phyloP scores from a whole-genome alignment of 2,329 filamentous ascomycete genomes.

The Aspergillaceae sp. region DNA sequence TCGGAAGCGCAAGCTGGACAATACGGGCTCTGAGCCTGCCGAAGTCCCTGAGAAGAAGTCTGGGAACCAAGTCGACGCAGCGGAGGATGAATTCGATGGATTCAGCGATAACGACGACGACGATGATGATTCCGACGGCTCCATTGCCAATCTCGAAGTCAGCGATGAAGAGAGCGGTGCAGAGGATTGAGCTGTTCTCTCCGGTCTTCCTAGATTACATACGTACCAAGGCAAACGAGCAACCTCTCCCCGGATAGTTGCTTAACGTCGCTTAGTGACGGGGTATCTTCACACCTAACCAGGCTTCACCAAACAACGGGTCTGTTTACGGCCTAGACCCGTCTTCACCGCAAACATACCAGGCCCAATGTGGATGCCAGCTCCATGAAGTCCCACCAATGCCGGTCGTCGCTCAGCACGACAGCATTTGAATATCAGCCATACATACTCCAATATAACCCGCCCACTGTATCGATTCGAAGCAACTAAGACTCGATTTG shows the following conservation, averaged over 20 bases:
- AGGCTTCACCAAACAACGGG: too few species aligned
- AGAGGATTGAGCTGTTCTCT: slow-evolving; percentile 24
- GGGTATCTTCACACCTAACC: too few species aligned
- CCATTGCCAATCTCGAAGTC: slow-evolving; percentile 36
- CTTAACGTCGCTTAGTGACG: too few species aligned
- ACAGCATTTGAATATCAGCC: too few species aligned
- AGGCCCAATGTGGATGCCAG: neutral
- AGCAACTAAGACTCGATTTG: too few species aligned
- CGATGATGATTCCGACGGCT: slow-evolving; percentile 34
- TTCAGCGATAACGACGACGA: slow-evolving; percentile 35
- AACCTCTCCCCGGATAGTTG: too few species aligned
- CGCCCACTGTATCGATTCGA: too few species aligned
- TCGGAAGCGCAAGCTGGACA: slow-evolving; percentile 65
- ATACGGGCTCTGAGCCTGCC: slow-evolving; percentile 32
- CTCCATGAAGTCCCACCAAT: neutral
- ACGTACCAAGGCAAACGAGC: too few species aligned
- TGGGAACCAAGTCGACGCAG: slow-evolving; percentile 29
- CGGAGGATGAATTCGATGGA: slow-evolving; percentile 27
- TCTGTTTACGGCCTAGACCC: too few species aligned
- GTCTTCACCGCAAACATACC: neutral
- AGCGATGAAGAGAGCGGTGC: slow-evolving; percentile 35
- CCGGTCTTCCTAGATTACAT: neutral
- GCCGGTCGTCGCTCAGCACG: too few species aligned
- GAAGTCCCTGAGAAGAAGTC: slow-evolving; percentile 17
- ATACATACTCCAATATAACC: too few species aligned